Percentiles rank a stretch among this genome's conserved stretches.
Evolutionary conservation across 1,284 basidiomycete genomes (phyloP).

Genomic region (Taiwanofungus camphoratus): DNA sequence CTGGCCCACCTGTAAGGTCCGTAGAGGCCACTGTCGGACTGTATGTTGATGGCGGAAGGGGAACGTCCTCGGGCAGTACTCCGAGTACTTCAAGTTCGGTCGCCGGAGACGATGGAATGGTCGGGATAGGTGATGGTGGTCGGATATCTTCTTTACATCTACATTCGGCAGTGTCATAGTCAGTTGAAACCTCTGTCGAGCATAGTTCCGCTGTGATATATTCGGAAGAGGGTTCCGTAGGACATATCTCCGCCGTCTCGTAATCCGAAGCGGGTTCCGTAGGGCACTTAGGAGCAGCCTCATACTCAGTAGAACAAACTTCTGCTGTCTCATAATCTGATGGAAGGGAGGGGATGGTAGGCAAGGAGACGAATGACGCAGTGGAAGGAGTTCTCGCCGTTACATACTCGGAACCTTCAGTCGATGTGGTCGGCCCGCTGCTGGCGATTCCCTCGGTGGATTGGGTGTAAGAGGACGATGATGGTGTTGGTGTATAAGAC

Average conservation of each 20-base stretch:
- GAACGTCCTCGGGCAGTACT: slow-evolving; percentile 32
- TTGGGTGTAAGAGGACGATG: slow-evolving; percentile 27
- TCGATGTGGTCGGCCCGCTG: slow-evolving; percentile 9
- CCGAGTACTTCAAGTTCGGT: slow-evolving; percentile 14
- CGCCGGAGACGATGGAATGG: slow-evolving; percentile 21
- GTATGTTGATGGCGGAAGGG: slow-evolving; percentile 34
- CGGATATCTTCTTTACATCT: slow-evolving; percentile 22
- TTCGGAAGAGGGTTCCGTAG: slow-evolving; percentile 41
- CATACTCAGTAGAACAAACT: slow-evolving; percentile 42
- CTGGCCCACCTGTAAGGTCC: slow-evolving; percentile 10
- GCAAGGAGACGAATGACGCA: slow-evolving; percentile 38
- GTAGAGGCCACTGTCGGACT: slow-evolving; percentile 27
- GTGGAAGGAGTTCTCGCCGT: slow-evolving; percentile 35
- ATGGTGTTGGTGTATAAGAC: slow-evolving; percentile 28
- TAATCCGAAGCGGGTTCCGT: slow-evolving; percentile 44
- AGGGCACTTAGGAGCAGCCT: slow-evolving; percentile 42
- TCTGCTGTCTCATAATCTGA: slow-evolving; percentile 48
- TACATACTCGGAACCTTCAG: slow-evolving; percentile 19
- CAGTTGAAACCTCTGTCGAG: slow-evolving; percentile 33
- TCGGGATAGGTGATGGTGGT: slow-evolving; percentile 24
- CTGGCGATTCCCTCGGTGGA: slow-evolving; percentile 11
- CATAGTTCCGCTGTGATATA: slow-evolving; percentile 48
- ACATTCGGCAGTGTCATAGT: slow-evolving; percentile 32
- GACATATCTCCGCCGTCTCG: slow-evolving; percentile 45
- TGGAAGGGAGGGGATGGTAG: slow-evolving; percentile 45